These are phyloP conservation scores for Pelargonium citronellum DNA, from an alignment of 441 rosid genomes.

Conservation along the genomic window DNA sequence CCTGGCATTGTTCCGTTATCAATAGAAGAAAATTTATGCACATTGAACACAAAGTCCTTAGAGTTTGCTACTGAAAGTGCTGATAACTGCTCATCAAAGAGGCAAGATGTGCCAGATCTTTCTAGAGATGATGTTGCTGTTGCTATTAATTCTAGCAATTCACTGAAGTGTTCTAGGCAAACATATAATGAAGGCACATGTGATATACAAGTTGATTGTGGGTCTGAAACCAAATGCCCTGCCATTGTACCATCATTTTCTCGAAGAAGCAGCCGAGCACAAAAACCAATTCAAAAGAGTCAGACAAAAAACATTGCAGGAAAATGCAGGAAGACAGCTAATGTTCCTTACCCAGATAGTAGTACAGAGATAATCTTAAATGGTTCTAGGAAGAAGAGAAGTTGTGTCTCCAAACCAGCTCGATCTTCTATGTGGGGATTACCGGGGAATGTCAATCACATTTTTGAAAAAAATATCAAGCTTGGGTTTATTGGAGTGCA, in stretches of 20 bases:
- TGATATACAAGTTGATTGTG: conserved; percentile 34
- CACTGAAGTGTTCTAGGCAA: conserved; percentile 29
- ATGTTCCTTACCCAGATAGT: conserved; percentile 31
- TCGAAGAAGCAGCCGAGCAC: conserved; percentile 34
- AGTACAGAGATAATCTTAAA: conserved; percentile 35
- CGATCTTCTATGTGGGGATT: conserved; percentile 71
- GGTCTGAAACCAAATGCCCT: conserved; percentile 34
- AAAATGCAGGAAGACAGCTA: conserved; percentile 35
- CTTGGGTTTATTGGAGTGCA: conserved; percentile 33
- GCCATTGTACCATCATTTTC: conserved; percentile 33
- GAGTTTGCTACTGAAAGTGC: conserved; percentile 20
- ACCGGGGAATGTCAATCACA: conserved; percentile 41
- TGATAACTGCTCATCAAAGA: conserved; percentile 30
- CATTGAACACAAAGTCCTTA: conserved; percentile 28
- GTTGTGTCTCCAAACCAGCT: conserved; percentile 49
- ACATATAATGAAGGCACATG: conserved; percentile 39
- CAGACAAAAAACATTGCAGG: conserved; percentile 38
- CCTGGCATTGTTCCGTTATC: not conserved
- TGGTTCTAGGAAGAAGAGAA: conserved; percentile 62
- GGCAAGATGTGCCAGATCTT: conserved; percentile 25
- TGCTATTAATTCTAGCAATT: conserved; percentile 28
- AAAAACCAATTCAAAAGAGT: conserved; percentile 41
- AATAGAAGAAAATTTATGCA: conserved; percentile 22
- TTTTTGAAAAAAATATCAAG: conserved; percentile 35
- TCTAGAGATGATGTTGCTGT: conserved; percentile 26